A percentile compares a stretch with the other conserved stretches of the same genome.
Evolutionary conservation across 495 filamentous ascomycete genomes (phyloP).

Genomic region (Aspergillus egyptiacus): DNA sequence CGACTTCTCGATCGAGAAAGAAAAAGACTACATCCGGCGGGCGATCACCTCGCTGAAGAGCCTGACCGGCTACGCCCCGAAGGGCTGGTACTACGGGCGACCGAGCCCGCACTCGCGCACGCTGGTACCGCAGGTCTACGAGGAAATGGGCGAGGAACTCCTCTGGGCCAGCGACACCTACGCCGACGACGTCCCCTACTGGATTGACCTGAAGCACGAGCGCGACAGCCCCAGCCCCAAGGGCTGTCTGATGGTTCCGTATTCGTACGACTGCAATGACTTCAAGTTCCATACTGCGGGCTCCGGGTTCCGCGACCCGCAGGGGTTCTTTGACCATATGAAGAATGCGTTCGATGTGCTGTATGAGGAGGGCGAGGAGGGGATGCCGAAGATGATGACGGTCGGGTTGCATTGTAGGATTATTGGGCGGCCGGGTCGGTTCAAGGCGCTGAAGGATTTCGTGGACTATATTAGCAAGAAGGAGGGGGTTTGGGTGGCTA

Average conservation of each 20-base stretch:
- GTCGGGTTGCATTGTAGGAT: conserved; percentile 4
- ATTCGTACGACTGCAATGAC: conserved; percentile 8
- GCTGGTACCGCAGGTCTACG: background rate
- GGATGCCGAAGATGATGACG: conserved; percentile 9
- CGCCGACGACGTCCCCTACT: conserved; percentile 10
- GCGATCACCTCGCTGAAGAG: background rate
- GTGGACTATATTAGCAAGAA: conserved; percentile 4
- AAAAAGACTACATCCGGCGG: conserved; percentile 6
- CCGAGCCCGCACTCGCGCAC: background rate
- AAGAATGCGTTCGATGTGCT: conserved; percentile 8
- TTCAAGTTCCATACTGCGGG: conserved; percentile 6
- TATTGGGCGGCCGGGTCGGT: conserved; percentile 3
- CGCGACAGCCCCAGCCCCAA: background rate
- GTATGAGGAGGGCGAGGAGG: conserved; percentile 3
- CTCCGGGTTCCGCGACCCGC: conserved; percentile 2
- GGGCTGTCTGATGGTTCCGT: conserved; percentile 6
- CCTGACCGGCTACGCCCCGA: conserved; percentile 2
- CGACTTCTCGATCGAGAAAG: conserved; percentile 1
- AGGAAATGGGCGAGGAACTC: background rate
- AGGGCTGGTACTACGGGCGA: conserved; percentile 6
- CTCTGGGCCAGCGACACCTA: conserved; percentile 3
- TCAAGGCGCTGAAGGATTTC: conserved; percentile 5
- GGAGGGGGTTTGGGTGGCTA: conserved; percentile 9
- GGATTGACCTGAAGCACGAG: conserved; percentile 2
- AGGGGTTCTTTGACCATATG: background rate